phyloP scores from a whole-genome alignment of 805 yeast genomes.

The Helenozyma baotianmanensis region DNA sequence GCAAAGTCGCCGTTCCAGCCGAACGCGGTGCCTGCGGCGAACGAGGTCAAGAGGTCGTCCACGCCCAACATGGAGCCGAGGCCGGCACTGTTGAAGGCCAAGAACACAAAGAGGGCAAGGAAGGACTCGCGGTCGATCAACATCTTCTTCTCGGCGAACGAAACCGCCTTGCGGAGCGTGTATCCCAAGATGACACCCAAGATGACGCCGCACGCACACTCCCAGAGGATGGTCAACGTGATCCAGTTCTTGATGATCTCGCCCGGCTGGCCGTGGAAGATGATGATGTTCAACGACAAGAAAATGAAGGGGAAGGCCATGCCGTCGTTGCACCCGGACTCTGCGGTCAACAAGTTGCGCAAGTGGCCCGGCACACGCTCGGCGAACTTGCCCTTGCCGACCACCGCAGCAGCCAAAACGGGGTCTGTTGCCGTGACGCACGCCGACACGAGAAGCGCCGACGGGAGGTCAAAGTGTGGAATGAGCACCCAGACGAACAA shows the following conservation, averaged over 20 bases:
- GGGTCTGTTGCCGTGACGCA: conserved; percentile 96
- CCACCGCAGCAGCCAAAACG: conserved; percentile 90
- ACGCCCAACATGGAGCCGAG: conserved; percentile 83
- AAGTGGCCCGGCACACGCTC: conserved; percentile 90
- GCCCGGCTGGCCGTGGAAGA: conserved; percentile 60
- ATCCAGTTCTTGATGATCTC: conserved; percentile 80
- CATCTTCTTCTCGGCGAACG: conserved; percentile 63
- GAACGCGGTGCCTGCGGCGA: conserved; percentile 91
- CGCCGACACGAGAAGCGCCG: conserved; percentile 71
- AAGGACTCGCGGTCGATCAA: conserved; percentile 87
- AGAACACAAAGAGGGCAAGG: conserved; percentile 74
- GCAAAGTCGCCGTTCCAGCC: conserved; percentile 94
- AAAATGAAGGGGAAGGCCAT: conserved; percentile 91
- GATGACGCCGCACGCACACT: conserved; percentile 73
- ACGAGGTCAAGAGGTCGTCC: conserved; percentile 83
- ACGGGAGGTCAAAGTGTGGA: conserved; percentile 67
- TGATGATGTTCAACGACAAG: conserved; percentile 62
- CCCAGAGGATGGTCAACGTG: conserved; percentile 69
- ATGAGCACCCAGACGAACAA: conserved; percentile 73
- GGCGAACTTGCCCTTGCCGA: conserved; percentile 90
- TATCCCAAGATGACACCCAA: conserved; percentile 74
- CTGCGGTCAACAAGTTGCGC: conserved; percentile 77
- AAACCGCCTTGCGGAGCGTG: conserved; percentile 62
- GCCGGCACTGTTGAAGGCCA: conserved; percentile 84
- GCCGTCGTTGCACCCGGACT: conserved; percentile 90